Base-by-base conservation (phyloP, 768 basidiomycete genomes). In the Macrocybe gigantea region DNA sequence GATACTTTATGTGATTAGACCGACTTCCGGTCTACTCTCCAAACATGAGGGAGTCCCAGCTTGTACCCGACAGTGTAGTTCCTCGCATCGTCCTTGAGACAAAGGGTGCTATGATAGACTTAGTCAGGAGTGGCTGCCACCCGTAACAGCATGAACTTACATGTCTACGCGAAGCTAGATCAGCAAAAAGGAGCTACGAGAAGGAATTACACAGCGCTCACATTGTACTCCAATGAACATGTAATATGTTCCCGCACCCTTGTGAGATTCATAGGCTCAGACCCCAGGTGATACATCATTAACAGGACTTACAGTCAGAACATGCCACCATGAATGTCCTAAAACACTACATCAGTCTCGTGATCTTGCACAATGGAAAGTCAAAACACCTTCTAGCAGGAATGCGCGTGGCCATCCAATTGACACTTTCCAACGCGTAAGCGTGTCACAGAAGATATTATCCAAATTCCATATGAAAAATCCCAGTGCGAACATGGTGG, bases 401-500 rank as follows among this genome's bases (percentile, higher is more conserved):
- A 87, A 85, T 5, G 83, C 83, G 9, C 60, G 49, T 6, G 85
- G 85, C 82, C 82, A 85, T 0, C 83, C 82, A 7, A 85, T 39
- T 6, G 53, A 44, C 2, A 71, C 58, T 57, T 85, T 86, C 75
- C 77, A 78, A 7, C 56, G 49, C 7, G 81, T 84, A 41, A 86
- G 55, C 11, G 63, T 61, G 44, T 69, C 68, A 59, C 88, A 92
- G 55, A 83, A 88, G 7, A 85, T 70, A 54, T 89, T 90, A 60
- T 92, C 88, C 52, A 90, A 53, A 58, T 90, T 92, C 88, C 87
- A 90, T 15, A 88, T 66, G 9, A 79, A 60, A 60, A 89, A 90
- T 0, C 84, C 88, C 5, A 79, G 56, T 0, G 72, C 67, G 57
- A 89, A 90, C 7, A 76, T 64, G 1, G 56, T 63, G 6, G 77